phyloP scores from a whole-genome alignment of 2,329 filamentous ascomycete species.

The Neocatenulostroma microsporum region DNA sequence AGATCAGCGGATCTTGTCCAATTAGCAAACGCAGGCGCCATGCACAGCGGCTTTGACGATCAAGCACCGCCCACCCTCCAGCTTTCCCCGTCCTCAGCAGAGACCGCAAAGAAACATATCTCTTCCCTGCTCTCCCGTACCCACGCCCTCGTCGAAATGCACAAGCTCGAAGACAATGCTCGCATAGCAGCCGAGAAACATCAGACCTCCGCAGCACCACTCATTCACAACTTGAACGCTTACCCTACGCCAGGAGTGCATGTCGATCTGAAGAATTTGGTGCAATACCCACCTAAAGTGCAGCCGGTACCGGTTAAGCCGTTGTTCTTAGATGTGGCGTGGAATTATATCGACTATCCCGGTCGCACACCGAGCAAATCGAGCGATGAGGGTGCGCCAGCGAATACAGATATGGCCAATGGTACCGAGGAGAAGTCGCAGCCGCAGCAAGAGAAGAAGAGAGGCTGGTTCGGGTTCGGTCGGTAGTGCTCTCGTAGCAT shows the following conservation, averaged over 20 bases:
- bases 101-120: conserved; percentile 55
- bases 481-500: too few species aligned
- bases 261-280: conserved; percentile 70
- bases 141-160: conserved; percentile 77
- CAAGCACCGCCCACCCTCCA: conserved; percentile 56
- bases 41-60: conserved; percentile 32
- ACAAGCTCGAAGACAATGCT: conserved; percentile 51
- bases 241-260: conserved; percentile 57
- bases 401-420: conserved; percentile 14
- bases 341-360: conserved; percentile 95
- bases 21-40: conserved; percentile 18
- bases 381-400: conserved; percentile 14
- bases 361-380: conserved; percentile 42
- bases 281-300: conserved; percentile 78
- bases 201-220: conserved; percentile 45
- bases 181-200: conserved; percentile 40
- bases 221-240: conserved; percentile 66
- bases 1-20: conserved; percentile 57
- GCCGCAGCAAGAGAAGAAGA: conserved; percentile 38
- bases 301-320: conserved; percentile 85
- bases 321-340: conserved; percentile 90
- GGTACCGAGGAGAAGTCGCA: conserved; percentile 17
- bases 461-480: conserved; percentile 46
- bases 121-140: conserved; percentile 68
- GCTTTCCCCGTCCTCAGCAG: conserved; percentile 52